phyloP scores from a whole-genome alignment of 2,329 filamentous ascomycete species.

The Talaromyces sp. region DNA sequence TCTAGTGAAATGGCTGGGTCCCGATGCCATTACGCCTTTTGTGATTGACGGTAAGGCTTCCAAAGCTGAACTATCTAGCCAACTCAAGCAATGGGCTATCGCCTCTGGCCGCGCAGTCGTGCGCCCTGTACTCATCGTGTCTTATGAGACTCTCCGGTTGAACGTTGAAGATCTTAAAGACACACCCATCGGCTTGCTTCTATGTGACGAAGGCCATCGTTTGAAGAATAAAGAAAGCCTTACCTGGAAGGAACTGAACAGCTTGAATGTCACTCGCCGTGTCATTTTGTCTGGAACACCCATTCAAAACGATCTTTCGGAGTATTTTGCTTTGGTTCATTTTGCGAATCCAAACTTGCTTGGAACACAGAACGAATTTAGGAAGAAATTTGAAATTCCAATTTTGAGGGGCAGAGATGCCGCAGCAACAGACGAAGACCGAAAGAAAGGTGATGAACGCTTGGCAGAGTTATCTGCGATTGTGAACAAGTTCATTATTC shows the following conservation, averaged over 20 bases:
- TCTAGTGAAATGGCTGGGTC: conserved; percentile 82
- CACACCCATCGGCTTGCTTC: conserved; percentile 82
- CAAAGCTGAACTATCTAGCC: conserved; percentile 85
- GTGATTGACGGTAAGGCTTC: conserved; percentile 94
- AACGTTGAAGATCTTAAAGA: conserved; percentile 87
- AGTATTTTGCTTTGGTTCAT: conserved; percentile 93
- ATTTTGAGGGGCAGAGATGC: conserved; percentile 90
- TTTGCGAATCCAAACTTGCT: conserved; percentile 94
- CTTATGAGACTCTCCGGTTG: conserved; percentile 89
- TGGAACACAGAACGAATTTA: conserved; percentile 83
- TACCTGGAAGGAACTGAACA: conserved; percentile 87
- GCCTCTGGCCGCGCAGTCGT: conserved; percentile 84
- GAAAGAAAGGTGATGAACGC: conserved; percentile 76
- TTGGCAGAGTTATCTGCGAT: conserved; percentile 72
- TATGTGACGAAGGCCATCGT: conserved; percentile 95
- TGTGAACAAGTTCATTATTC: conserved; percentile 98
- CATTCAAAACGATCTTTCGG: conserved; percentile 96
- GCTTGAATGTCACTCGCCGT: conserved; percentile 79
- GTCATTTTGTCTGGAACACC: conserved; percentile 96
- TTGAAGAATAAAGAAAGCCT: conserved; percentile 95
- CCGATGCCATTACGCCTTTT: conserved; percentile 86
- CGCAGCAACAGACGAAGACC: conserved; percentile 75
- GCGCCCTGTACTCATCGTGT: conserved; percentile 91
- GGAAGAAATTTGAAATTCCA: conserved; percentile 88
- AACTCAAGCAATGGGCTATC: conserved; percentile 92